Evolutionary conservation across 495 filamentous ascomycete genomes (phyloP).

Genomic region (Bathelium albidoporum): DNA sequence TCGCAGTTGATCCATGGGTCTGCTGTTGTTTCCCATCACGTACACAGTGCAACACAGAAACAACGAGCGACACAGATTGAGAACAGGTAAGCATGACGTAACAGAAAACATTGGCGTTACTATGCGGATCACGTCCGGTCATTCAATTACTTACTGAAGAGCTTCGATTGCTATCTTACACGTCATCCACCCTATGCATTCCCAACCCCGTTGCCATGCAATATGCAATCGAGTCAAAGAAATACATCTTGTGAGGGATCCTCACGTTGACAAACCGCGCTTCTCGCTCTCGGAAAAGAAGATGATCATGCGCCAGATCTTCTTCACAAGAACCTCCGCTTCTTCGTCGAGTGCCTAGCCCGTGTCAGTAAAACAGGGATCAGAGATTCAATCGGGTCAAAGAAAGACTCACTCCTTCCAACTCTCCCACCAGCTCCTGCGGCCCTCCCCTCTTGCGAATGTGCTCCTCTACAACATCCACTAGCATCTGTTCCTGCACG

Average conservation of each 20-base stretch:
- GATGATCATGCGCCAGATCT: slow-evolving; percentile 96
- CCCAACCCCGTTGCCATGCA: neutral
- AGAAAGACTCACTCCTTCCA: slow-evolving; percentile 61
- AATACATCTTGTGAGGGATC: neutral
- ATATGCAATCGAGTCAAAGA: neutral
- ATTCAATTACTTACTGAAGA: neutral
- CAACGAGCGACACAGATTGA: too few relatives aligned
- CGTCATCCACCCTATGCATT: neutral
- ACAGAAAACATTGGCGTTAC: neutral
- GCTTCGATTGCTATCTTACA: neutral
- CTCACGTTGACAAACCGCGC: neutral
- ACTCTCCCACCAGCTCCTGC: slow-evolving; percentile 68
- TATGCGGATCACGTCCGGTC: neutral
- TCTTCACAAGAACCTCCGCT: slow-evolving; percentile 85
- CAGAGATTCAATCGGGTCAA: slow-evolving; percentile 6
- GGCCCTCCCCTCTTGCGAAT: slow-evolving; percentile 67
- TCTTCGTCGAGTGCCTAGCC: slow-evolving; percentile 82
- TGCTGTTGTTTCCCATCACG: neutral
- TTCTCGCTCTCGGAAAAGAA: slow-evolving; percentile 45
- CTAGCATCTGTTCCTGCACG: slow-evolving; percentile 90
- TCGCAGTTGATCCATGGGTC: neutral
- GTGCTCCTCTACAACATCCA: slow-evolving; percentile 85
- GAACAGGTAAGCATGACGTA: neutral
- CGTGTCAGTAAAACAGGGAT: neutral
- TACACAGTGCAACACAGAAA: neutral